Evolutionary conservation across 495 filamentous ascomycete genomes (phyloP), one percentile per base, ranked within the genome.

Genomic region (Penicillium waksmanii): DNA sequence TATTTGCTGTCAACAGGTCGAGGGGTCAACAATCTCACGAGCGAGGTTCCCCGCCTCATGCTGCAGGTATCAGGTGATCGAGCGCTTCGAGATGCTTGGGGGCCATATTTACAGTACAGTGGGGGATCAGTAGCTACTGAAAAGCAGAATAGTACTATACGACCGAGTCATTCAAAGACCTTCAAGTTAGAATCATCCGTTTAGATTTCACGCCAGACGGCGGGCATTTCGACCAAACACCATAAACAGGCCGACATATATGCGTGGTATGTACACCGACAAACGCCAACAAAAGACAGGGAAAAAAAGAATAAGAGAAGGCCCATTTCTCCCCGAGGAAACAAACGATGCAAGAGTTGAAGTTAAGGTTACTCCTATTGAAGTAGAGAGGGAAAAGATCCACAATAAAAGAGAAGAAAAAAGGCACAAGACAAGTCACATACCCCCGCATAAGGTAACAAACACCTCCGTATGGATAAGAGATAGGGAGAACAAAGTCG

Each of bases 261-360:
- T 56, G 35, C 31, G 56, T 64, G 60, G 48, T 64, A 64, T 64
- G 33, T 64, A 64, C 61, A 63, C 27, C 34, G 18, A 57, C 47
- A 58, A 10, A 48, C 46, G 46, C 46, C 46, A 23, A 55, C 21
- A 55, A 58, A 40, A 46, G 17, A 34, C 10, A 60, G 27, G 9
- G 10, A 23, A 35, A 49, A 62, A 49, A 31, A 13, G 8, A 40
- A 25, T 34, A 15, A 15, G 15, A 11, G 18, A 25, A 18, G 43
- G 19, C 35, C n/a, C 36, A 13, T 15, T n/a, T 12, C 38, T 33
- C 49, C 51, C 52, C 51, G 52, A 53, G 53, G 51, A 12, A 23
- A 52, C 44, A 34, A 13, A 17, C 51, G 13, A 55, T 51, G 51
- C 38, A 55, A 63, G 47, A 58, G n/a, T n/a, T n/a, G 36, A 55